These are phyloP conservation scores for Lasiosphaeria miniovina DNA, from an alignment of 495 filamentous ascomycete species.

Conservation along the genomic window DNA sequence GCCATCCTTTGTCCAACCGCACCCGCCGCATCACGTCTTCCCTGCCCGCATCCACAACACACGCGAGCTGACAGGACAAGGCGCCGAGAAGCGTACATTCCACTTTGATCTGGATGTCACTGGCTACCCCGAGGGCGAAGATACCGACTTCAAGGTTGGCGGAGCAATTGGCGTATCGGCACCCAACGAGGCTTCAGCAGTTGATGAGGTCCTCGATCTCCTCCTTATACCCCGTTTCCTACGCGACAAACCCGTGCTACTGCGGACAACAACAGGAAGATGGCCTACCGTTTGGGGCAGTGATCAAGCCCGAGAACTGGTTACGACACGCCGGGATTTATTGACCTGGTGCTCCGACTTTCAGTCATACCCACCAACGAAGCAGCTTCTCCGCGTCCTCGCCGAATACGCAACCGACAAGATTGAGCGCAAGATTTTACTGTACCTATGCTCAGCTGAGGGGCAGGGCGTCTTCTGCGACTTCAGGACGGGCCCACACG, in stretches of 20 bases:
- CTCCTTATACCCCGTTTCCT: conserved; percentile 73
- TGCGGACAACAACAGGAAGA: conserved; percentile 74
- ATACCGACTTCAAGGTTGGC: conserved; percentile 92
- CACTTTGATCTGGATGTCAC: conserved; percentile 97
- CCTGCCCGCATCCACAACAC: conserved; percentile 77
- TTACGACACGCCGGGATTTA: conserved; percentile 85
- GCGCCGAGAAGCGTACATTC: conserved; percentile 94
- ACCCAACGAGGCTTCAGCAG: conserved; percentile 72
- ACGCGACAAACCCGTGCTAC: conserved; percentile 73
- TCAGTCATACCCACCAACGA: conserved; percentile 87
- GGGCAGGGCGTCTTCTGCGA: conserved; percentile 94
- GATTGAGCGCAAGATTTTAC: conserved; percentile 82
- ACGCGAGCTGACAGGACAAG: conserved; percentile 81
- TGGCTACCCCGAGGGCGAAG: conserved; percentile 83
- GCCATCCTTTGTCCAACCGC: conserved; percentile 89
- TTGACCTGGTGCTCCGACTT: conserved; percentile 94
- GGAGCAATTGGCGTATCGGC: conserved; percentile 92
- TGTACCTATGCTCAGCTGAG: conserved; percentile 82
- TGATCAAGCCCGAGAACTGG: conserved; percentile 75
- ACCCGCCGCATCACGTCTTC: conserved; percentile 87
- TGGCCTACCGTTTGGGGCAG: conserved; percentile 99
- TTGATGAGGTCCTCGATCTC: conserved; percentile 79
- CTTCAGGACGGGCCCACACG: conserved; percentile 82
- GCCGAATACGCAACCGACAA: conserved; percentile 78
- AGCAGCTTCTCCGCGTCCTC: conserved; percentile 78